Conservation (phyloP, 2,329 filamentous ascomycete species). For the Ilyonectria destructans region DNA sequence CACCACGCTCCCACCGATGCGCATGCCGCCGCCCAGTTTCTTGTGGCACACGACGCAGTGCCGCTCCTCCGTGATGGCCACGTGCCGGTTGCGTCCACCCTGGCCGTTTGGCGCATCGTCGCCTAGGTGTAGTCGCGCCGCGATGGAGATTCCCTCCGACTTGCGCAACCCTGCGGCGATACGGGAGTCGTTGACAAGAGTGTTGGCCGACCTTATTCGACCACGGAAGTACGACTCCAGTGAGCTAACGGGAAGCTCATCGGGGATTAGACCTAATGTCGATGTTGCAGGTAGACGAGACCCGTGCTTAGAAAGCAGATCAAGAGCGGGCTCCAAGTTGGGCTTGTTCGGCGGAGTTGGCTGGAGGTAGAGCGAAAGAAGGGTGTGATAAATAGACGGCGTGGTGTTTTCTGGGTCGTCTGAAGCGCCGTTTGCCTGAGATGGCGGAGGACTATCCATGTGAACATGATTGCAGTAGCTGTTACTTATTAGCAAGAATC, state of each 20-base stretch:
- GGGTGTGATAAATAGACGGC: constrained; percentile 91
- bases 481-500: constrained; percentile 39
- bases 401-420: constrained; percentile 66
- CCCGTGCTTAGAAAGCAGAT: constrained; percentile 92
- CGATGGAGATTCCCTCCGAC: constrained; percentile 84
- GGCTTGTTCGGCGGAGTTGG: constrained; percentile 82
- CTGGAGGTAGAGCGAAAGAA: constrained; percentile 90
- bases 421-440: constrained; percentile 53
- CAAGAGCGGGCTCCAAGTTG: constrained; percentile 85
- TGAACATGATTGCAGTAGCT: constrained; percentile 94
- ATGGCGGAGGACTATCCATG: constrained; percentile 64
- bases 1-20: constrained; percentile 92
- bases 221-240: constrained; percentile 94
- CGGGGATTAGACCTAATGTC: constrained; percentile 88
- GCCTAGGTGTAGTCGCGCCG: constrained; percentile 82
- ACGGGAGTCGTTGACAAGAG: constrained; percentile 83
- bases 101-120: constrained; percentile 71
- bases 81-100: constrained; percentile 73
- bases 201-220: constrained; percentile 89
- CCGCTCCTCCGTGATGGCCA: constrained; percentile 88
- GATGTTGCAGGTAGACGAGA: constrained; percentile 90
- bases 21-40: constrained; percentile 86
- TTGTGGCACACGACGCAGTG: constrained; percentile 96
- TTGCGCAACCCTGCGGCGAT: constrained; percentile 84
- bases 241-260: constrained; percentile 82